Base-by-base conservation (phyloP, 352 stramenopile genomes). In the Pythium pyrilobum region DNA sequence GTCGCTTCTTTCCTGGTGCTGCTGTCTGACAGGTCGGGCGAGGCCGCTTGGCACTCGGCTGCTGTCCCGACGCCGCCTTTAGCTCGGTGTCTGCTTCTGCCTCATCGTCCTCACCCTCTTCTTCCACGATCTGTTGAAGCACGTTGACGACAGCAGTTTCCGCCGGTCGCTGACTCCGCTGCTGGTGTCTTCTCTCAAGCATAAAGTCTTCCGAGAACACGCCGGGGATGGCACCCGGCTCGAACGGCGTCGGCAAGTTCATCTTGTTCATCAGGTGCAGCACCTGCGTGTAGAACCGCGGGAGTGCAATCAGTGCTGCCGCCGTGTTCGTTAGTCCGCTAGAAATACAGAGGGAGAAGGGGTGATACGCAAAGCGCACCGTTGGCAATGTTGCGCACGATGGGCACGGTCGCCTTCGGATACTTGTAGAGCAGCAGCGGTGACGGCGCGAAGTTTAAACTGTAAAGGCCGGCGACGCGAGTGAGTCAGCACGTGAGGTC, bases 251-350 rank as follows among this genome's bases (percentile, higher is more conserved):
- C 38, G 86, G 86, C 16, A 96, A 46, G 51, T 96, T 92, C 86
- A 95, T 96, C 56, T 96, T 96, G 66, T 96, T 96, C 86, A 96
- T 96, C 21, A 96, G 63, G 62, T 96, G 86, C 32, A 95, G 79
- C 41, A 94, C 86, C 73, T 96, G 86, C 12, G 78, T 94, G 68
- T 96, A 96, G 52, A 96, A 85, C 43, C 85, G 80, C 6, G 86
- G 86, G 13, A 96, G 60, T 10, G 82, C 86, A 23, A 96, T 87
- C 25, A 96, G 61, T 8, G 86, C 86, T 96, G 50, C 10, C 1
- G 18, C 20, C 25, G n/a, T 21, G 23, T 11, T 13, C 28, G 39
- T 15, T 23, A 9, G 44, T 50, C 13, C 7, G 12, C 8, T 37
- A 37, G 20, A 18, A 42, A 18, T 18, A 42, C 5, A 9, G n/a